These are phyloP conservation scores for Erigeron canadensis DNA, from an alignment of 129 eudicot species.

Conservation along the genomic window DNA sequence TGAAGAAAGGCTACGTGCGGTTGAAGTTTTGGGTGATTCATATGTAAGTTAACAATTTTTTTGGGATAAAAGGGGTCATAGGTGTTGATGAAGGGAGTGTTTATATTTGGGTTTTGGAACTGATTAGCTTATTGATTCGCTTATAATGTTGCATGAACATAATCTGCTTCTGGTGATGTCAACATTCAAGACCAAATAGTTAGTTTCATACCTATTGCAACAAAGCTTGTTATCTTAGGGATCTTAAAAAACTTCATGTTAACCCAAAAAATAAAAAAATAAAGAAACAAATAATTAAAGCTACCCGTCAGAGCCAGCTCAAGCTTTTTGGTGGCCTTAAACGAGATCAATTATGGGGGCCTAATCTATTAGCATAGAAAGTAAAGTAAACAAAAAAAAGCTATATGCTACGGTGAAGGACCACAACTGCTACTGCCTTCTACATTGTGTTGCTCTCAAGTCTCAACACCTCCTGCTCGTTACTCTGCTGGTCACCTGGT, in stretches of 20 bases:
- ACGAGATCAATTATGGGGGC: no score
- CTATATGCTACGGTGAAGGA: no score
- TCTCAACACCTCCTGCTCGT: no score
- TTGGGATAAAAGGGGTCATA: neutral
- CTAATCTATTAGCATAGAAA: no score
- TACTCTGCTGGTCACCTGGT: no score
- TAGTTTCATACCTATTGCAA: conserved; percentile 8
- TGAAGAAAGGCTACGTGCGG: conserved; percentile 93
- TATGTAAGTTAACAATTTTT: conserved; percentile 50
- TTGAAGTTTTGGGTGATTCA: conserved; percentile 78
- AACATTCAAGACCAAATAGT: neutral
- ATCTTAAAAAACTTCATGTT: neutral
- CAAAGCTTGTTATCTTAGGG: neutral
- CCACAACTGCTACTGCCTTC: no score
- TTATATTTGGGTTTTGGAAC: neutral
- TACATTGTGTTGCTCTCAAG: no score
- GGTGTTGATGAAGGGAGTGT: neutral
- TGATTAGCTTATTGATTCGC: neutral
- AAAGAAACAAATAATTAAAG: no score
- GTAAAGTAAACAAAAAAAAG: no score
- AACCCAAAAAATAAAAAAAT: no score
- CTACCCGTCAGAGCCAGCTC: no score
- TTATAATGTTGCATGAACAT: neutral
- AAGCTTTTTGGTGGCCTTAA: no score
- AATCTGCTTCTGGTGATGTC: neutral